Conservation (phyloP, 345 rosid genomes). For the Populus pruinosa region DNA sequence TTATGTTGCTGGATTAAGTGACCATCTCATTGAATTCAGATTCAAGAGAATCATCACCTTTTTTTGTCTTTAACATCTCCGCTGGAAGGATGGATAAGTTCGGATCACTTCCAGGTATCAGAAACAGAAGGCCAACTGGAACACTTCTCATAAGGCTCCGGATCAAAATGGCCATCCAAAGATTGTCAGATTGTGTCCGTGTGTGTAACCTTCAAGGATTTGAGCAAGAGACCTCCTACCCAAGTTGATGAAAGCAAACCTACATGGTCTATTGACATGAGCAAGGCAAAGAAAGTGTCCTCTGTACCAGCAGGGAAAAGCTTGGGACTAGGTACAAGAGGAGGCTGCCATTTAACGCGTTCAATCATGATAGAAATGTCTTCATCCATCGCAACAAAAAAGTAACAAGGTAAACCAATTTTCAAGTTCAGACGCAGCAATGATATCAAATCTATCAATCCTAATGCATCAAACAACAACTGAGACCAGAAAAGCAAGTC, state of each 20-base stretch:
- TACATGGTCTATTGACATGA: slow-evolving; percentile 67
- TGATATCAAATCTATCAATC: slow-evolving; percentile 59
- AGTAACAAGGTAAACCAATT: slow-evolving; percentile 59
- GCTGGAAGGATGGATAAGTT: slow-evolving; percentile 46
- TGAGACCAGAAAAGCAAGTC: slow-evolving; percentile 62
- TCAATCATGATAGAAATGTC: slow-evolving; percentile 47
- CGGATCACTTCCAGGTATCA: slow-evolving; percentile 57
- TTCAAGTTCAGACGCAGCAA: slow-evolving; percentile 62
- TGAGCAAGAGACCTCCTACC: slow-evolving; percentile 64
- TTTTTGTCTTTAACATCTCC: slow-evolving; percentile 42
- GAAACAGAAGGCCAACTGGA: slow-evolving; percentile 54
- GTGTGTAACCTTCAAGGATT: slow-evolving; percentile 53
- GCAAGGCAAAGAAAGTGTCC: slow-evolving; percentile 74
- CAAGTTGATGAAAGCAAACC: slow-evolving; percentile 56
- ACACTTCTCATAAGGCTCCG: slow-evolving; percentile 53
- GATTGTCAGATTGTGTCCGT: slow-evolving; percentile 55
- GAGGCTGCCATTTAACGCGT: slow-evolving; percentile 65
- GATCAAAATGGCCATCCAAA: slow-evolving; percentile 65
- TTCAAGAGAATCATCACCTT: slow-evolving; percentile 29
- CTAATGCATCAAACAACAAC: slow-evolving; percentile 50
- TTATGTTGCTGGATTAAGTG: not conserved
- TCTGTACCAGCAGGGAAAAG: slow-evolving; percentile 72
- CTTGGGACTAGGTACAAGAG: slow-evolving; percentile 74
- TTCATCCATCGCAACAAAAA: slow-evolving; percentile 64
- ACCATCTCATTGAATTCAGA: slow-evolving; percentile 48